Conservation (phyloP, 2,329 filamentous ascomycete genomes). For the Mycosphaerella arachidis region DNA sequence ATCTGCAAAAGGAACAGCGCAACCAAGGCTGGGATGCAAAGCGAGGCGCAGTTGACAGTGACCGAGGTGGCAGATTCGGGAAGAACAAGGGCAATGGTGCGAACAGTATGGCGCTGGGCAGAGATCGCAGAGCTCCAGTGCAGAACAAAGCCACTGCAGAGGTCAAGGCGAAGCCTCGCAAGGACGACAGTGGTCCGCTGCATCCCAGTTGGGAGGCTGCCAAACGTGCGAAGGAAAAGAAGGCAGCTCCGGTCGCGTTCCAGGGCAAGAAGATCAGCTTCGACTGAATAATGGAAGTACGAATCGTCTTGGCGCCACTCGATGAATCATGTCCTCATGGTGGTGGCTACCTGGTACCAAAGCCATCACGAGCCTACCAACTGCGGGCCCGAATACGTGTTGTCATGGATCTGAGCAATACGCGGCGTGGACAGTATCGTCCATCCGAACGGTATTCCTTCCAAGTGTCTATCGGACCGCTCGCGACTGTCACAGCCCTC, state of each 20-base stretch:
- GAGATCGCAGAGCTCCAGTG: constrained; percentile 7
- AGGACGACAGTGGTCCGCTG: constrained; percentile 50
- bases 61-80: constrained; percentile 11
- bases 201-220: constrained; percentile 65
- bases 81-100: constrained; percentile 18
- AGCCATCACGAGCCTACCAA: too few relatives aligned
- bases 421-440: too few relatives aligned
- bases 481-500: too few relatives aligned
- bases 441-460: too few relatives aligned
- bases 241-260: constrained; percentile 43
- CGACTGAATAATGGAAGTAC: constrained; percentile 41
- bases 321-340: too few relatives aligned
- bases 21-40: constrained; percentile 57
- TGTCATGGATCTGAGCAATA: too few relatives aligned
- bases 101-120: constrained; percentile 16
- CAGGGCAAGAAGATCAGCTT: constrained; percentile 60
- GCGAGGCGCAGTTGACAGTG: constrained; percentile 46
- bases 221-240: constrained; percentile 54
- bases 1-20: constrained; percentile 49
- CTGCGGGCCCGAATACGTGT: background rate
- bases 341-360: too few relatives aligned
- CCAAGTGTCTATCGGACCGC: too few relatives aligned
- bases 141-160: background rate
- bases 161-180: constrained; percentile 26
- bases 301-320: background rate